Evolutionary conservation across 2,329 filamentous ascomycete genomes (phyloP), one percentile per base, ranked within the genome.

Genomic region (Clonostachys chloroleuca): DNA sequence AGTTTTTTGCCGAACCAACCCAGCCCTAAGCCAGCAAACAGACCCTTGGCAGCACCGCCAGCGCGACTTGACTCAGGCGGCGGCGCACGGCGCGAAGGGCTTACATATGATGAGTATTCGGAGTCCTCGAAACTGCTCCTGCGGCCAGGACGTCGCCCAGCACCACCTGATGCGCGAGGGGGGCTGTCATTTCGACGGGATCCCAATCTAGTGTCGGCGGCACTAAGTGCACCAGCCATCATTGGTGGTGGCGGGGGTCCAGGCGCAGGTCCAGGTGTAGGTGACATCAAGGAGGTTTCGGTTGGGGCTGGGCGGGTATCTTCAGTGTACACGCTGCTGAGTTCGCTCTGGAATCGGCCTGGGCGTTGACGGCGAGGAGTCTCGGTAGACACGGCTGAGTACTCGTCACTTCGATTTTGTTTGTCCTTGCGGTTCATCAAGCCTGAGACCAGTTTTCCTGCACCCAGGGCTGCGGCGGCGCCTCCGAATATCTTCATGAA

Each of bases 1-100:
- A 87, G 75, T 61, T 81, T 80, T 67, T 79, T 84, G 7, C 80
- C 79, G 43, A 91, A 68, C 70, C 85, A 87, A 9, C 86, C 87
- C 34, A 86, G 70, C 3, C 86, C 86, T 24, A 89, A 65, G 3
- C 83, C 73, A 9, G 79, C 83, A 44, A 84, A 59, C 13, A 82
- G 55, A 2, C 79, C 79, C 53, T 85, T 81, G 18, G 74, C 76
- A n/a, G 74, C 64, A 1, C 74, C 73, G 51, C 78, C 75, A 12
- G 57, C 53, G 66, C 47, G 74, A 67, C 7, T 40, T n/a, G 16
- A 66, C 17, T 73, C 70, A 8, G 72, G 71, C 12, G 68, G 59
- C 24, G 73, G 72, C 24, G 24, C 48, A 41, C 78, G 77, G 46
- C 76, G 73, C 41, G 84, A 89, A 12, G 81, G 83, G 52, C 79